Base-by-base conservation (phyloP, 129 eudicot species). In the Glebionis coronaria region DNA sequence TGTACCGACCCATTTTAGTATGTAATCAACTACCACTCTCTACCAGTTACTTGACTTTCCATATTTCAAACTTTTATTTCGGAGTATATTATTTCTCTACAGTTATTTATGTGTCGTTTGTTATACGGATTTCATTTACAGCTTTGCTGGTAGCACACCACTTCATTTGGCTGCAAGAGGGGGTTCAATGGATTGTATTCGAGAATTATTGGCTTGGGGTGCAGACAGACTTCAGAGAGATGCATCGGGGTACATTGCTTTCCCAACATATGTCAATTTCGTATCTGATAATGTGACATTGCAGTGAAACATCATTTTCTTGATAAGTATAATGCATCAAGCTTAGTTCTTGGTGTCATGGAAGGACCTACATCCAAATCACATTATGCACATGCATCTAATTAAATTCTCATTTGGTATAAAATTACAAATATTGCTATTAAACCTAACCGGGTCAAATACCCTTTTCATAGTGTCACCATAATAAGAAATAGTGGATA, bases 91-190 rank as follows among this genome's bases (percentile, higher is more conserved):
- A 46, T 47, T 15, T 68, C 10, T 60, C 15, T 35, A 35, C 42
- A 35, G 7, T 35, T 66, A 21, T 60, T 28, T 27, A 61, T 68
- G 9, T 53, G 18, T 61, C 0, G 56, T 56, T 44, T 74, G 4
- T 9, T 12, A 56, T 68, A 35, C 8, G 4, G 58, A 62, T 38
- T 13, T 51, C 51, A 16, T 51, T 67, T 73, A 54, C 86, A 94
- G 99, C 44, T 90, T 79, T 61, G 83, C 90, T 1, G 97, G 99
- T 55, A 94, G 95, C 62, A 94, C 99, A 28, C 93, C 99, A 1
- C 97, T 94, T 81, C 99, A 94, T 87, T 71, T 89, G 82, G 99
- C 99, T 79, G 97, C 99, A 23, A 80, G 97, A 78, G 95, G 97
- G 51, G 99, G 99, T 68, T 94, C 99, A 54, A 82, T 94, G 71